Evolutionary conservation across 164 flowering plant species (phyloP).

Genomic region (Houttuynia cordata): DNA sequence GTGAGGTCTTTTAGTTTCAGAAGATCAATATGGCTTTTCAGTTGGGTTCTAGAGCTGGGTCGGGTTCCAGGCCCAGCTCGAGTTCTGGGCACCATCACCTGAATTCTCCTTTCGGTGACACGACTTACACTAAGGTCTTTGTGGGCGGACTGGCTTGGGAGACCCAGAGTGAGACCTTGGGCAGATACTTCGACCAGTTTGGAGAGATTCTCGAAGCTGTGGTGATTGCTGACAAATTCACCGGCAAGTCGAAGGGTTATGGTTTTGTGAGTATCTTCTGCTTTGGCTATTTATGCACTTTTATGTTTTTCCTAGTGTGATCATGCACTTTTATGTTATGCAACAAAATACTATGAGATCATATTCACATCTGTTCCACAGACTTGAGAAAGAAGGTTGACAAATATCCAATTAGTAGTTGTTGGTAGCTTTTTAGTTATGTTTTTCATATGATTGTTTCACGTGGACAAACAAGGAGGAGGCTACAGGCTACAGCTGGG

Average conservation of each 20-base stretch:
- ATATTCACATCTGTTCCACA: too few relatives aligned
- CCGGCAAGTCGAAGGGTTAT: constrained; percentile 93
- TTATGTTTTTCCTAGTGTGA: too few relatives aligned
- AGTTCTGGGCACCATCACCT: constrained; percentile 48
- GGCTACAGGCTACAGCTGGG: too few relatives aligned
- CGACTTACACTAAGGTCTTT: constrained; percentile 91
- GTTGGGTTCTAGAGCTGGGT: constrained; percentile 42
- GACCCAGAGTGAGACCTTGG: constrained; percentile 84
- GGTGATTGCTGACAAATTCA: constrained; percentile 85
- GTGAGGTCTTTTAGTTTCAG: not conserved
- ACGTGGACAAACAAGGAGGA: too few relatives aligned
- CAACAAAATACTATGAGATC: not conserved
- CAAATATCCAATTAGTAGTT: too few relatives aligned
- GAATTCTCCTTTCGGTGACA: constrained; percentile 89
- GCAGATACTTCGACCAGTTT: constrained; percentile 78
- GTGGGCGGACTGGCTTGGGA: constrained; percentile 99
- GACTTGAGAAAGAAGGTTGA: too few relatives aligned
- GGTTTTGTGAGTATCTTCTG: constrained; percentile 81
- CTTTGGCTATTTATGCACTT: constrained; percentile 1
- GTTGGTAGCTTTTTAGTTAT: too few relatives aligned
- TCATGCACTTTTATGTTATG: not conserved
- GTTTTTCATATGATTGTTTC: too few relatives aligned
- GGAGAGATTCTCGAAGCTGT: constrained; percentile 98
- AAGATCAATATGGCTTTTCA: constrained; percentile 55
- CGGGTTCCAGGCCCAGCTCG: constrained; percentile 32